Percentiles rank a stretch among this genome's conserved stretches.
These are phyloP conservation scores for Serpula lacrymans DNA, from an alignment of 768 basidiomycete genomes.

Conservation along the genomic window DNA sequence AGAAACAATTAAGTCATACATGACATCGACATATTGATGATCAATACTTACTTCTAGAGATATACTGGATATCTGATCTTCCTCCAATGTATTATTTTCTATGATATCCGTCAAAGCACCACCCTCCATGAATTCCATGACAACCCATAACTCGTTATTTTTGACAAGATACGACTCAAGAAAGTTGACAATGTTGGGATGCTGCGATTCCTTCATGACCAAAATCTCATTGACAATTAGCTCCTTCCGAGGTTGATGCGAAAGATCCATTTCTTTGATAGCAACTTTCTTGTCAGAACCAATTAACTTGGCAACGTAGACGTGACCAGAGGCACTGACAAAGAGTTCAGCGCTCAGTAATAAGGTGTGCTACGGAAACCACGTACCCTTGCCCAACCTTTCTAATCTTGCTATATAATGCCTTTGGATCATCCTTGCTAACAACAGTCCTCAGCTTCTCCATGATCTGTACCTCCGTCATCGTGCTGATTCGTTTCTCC, in stretches of 20 bases:
- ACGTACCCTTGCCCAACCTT: constrained; percentile 98
- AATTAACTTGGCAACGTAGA: constrained; percentile 93
- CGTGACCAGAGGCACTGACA: constrained; percentile 89
- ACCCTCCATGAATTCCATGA: constrained; percentile 99
- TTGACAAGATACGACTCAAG: constrained; percentile 87
- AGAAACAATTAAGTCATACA: too few relatives aligned
- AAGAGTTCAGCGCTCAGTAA: constrained; percentile 14
- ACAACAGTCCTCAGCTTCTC: constrained; percentile 92
- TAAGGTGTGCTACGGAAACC: constrained; percentile 5
- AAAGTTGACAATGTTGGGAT: constrained; percentile 97
- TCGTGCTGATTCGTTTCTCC: constrained; percentile 89
- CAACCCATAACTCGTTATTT: constrained; percentile 90
- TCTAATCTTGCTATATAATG: constrained; percentile 93
- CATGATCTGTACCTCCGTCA: constrained; percentile 99
- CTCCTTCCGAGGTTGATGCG: constrained; percentile 95
- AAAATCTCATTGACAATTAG: constrained; percentile 97
- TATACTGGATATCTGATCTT: constrained; percentile 93
- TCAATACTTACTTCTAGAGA: constrained; percentile 71
- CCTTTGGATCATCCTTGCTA: constrained; percentile 80
- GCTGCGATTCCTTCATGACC: constrained; percentile 98
- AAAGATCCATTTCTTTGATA: constrained; percentile 97
- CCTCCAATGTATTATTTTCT: constrained; percentile 92
- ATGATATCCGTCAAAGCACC: constrained; percentile 97
- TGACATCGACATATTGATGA: constrained; percentile 4
- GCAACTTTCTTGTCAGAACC: constrained; percentile 85